Conservation (phyloP, 2,329 filamentous ascomycete genomes). For the Grosmannia clavigera region DNA sequence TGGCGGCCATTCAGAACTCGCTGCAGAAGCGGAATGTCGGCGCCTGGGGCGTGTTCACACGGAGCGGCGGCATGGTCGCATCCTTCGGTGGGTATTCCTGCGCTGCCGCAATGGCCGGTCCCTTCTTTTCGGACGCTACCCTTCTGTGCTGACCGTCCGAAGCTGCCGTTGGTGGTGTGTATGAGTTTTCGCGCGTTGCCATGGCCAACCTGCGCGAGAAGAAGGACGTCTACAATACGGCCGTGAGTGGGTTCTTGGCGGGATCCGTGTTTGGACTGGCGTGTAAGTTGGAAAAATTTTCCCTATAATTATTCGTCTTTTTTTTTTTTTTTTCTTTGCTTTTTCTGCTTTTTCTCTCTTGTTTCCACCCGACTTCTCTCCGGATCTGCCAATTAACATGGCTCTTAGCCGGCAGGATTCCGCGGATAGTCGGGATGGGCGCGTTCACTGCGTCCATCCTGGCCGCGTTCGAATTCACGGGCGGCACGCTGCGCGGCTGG, state of each 20-base stretch:
- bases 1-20: slow-evolving; percentile 62
- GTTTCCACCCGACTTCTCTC: neutral
- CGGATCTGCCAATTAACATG: neutral
- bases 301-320: neutral
- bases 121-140: neutral
- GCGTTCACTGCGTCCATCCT: slow-evolving; percentile 41
- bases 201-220: slow-evolving; percentile 77
- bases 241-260: slow-evolving; percentile 63
- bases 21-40: slow-evolving; percentile 73
- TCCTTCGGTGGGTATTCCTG: slow-evolving; percentile 44
- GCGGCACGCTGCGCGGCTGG: slow-evolving; percentile 41
- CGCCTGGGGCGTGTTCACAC: slow-evolving; percentile 66
- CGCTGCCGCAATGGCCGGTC: neutral
- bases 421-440: slow-evolving; percentile 58
- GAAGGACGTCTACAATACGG: slow-evolving; percentile 65
- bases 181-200: slow-evolving; percentile 64
- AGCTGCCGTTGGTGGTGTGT: slow-evolving; percentile 65
- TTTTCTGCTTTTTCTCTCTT: neutral
- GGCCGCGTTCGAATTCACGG: slow-evolving; percentile 55
- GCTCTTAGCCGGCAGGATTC: slow-evolving; percentile 47
- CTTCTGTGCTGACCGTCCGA: slow-evolving; percentile 8
- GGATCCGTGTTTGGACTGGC: slow-evolving; percentile 61
- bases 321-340: neutral
- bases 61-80: slow-evolving; percentile 59
- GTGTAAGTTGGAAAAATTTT: slow-evolving; percentile 37